phyloP scores from a whole-genome alignment of 371 early-diverging fungal genomes.

The Enterocytospora artemiae region DNA sequence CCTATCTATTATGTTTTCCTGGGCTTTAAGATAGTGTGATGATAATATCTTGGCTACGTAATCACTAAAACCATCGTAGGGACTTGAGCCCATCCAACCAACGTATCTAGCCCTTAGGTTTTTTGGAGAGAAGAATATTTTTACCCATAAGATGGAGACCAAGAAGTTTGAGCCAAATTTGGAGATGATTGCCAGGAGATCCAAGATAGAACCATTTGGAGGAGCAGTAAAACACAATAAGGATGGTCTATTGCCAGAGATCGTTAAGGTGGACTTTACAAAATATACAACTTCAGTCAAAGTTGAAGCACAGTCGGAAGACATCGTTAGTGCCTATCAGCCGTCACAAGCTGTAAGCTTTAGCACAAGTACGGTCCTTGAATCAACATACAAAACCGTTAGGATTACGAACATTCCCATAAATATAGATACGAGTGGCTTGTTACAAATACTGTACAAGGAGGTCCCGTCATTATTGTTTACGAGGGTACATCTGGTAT shows the following conservation, averaged over 20 bases:
- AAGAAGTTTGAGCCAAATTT: constrained; percentile 8
- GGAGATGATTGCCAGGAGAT: constrained; percentile 6
- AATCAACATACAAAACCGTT: background rate
- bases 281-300: background rate
- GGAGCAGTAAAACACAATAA: constrained; percentile 3
- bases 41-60: no score
- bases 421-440: background rate
- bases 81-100: no score
- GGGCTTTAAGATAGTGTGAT: no score
- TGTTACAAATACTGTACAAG: background rate
- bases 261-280: background rate
- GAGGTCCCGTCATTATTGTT: background rate
- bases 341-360: background rate
- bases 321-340: background rate
- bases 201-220: constrained; percentile 18
- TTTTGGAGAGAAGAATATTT: no score
- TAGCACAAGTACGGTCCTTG: background rate
- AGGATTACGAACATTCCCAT: constrained; percentile 21
- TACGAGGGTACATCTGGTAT: constrained; percentile 1
- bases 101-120: no score
- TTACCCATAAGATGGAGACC: constrained; percentile 13
- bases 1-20: no score
- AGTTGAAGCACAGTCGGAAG: background rate
- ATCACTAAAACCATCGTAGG: no score
- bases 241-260: background rate